Percentiles rank a stretch among this genome's conserved stretches.
These are phyloP conservation scores for Auxenochlorella protothecoides DNA, from an alignment of 139 green algal species.

Conservation along the genomic window DNA sequence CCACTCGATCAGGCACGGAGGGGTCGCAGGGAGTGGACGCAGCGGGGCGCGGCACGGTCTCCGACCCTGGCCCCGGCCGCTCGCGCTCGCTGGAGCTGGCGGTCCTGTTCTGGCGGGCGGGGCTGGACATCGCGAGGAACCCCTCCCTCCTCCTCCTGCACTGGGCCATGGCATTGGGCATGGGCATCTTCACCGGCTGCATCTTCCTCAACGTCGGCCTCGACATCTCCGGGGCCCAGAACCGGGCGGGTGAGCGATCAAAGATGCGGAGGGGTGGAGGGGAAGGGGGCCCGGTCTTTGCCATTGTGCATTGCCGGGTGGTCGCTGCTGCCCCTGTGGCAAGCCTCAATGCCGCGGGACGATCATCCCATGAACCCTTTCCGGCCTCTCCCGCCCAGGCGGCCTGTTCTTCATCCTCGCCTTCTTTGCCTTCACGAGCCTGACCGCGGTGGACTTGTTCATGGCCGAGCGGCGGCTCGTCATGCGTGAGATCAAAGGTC, in stretches of 20 bases:
- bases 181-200: slow-evolving; percentile 50
- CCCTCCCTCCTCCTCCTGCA: slow-evolving; percentile 55
- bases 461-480: slow-evolving; percentile 51
- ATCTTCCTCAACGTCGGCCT: slow-evolving; percentile 51
- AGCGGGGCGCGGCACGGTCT: too few species aligned
- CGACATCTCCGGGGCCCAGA: slow-evolving; percentile 52
- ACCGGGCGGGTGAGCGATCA: slow-evolving; percentile 27
- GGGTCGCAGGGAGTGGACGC: too few species aligned
- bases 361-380: too few species aligned
- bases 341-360: too few species aligned
- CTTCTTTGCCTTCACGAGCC: slow-evolving; percentile 64
- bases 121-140: slow-evolving; percentile 56
- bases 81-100: slow-evolving; percentile 28
- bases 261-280: too few species aligned
- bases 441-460: slow-evolving; percentile 61
- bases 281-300: too few species aligned
- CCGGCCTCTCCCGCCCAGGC: slow-evolving; percentile 21
- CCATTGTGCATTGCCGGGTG: too few species aligned
- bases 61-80: too few species aligned
- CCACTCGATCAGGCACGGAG: too few species aligned
- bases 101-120: slow-evolving; percentile 53
- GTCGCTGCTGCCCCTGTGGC: too few species aligned
- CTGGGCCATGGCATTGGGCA: slow-evolving; percentile 29
- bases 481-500: slow-evolving; percentile 18
- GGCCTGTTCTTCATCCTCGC: slow-evolving; percentile 68